Evolutionary conservation across 2,329 filamentous ascomycete genomes (phyloP).

Genomic region (Plenodomus tracheiphilus): DNA sequence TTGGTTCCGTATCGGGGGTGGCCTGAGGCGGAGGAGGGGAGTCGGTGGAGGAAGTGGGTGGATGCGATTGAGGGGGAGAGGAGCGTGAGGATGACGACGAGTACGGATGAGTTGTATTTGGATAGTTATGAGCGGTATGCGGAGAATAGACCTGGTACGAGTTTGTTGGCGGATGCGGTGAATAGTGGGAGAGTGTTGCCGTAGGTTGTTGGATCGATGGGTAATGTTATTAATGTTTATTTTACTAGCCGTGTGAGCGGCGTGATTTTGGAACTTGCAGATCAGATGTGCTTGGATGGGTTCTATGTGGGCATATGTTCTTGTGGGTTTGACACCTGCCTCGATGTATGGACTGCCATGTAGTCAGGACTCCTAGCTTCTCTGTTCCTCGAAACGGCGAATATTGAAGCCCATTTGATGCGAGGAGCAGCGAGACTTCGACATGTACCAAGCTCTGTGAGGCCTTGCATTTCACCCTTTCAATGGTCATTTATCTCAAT

Average conservation of each 20-base stretch:
- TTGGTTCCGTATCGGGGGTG: conserved; percentile 67
- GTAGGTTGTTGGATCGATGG: background rate
- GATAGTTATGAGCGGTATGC: conserved; percentile 68
- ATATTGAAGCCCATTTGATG: too few relatives aligned
- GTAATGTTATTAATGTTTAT: background rate
- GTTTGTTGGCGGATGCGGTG: conserved; percentile 61
- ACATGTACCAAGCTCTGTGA: too few relatives aligned
- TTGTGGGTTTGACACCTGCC: too few relatives aligned
- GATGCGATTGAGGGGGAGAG: conserved; percentile 68
- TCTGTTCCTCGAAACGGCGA: too few relatives aligned
- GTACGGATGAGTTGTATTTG: conserved; percentile 65
- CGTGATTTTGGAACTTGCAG: too few relatives aligned
- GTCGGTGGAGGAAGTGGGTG: conserved; percentile 70
- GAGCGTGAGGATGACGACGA: conserved; percentile 68
- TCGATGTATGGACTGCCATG: too few relatives aligned
- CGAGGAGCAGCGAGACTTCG: too few relatives aligned
- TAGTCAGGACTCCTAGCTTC: too few relatives aligned
- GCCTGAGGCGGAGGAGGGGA: conserved; percentile 64
- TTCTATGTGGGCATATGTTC: too few relatives aligned
- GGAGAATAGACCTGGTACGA: conserved; percentile 64
- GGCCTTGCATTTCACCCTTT: too few relatives aligned
- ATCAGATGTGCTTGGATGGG: too few relatives aligned
- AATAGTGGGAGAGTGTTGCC: conserved; percentile 60
- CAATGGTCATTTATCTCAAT: too few relatives aligned
- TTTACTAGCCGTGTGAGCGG: background rate